These are phyloP conservation scores for Cornus florida DNA, from an alignment of 148 eudicot species.

Conservation along the genomic window DNA sequence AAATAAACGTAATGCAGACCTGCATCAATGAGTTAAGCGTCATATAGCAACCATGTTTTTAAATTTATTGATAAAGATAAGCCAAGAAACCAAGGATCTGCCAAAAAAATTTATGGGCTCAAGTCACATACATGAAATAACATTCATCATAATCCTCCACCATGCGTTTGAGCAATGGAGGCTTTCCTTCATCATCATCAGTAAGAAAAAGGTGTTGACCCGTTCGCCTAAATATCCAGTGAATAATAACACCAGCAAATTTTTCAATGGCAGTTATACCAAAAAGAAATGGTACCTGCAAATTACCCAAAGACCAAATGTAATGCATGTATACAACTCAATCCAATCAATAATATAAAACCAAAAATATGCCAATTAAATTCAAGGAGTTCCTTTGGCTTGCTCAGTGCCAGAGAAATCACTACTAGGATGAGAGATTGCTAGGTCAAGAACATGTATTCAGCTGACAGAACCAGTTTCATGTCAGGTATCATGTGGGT, in stretches of 20 bases:
- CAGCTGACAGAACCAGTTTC: too few relatives aligned
- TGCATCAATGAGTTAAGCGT: constrained; percentile 30
- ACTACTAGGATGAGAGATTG: too few relatives aligned
- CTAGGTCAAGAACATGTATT: too few relatives aligned
- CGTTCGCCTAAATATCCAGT: constrained; percentile 91
- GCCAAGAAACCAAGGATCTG: not conserved
- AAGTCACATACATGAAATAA: constrained; percentile 60
- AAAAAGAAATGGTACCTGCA: constrained; percentile 89
- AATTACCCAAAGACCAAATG: constrained; percentile 6
- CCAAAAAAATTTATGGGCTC: constrained; percentile 10
- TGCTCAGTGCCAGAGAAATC: too few relatives aligned
- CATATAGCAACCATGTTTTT: constrained; percentile 12
- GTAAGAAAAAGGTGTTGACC: constrained; percentile 91
- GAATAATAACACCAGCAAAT: constrained; percentile 64
- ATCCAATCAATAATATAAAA: not conserved
- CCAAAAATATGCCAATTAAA: not conserved
- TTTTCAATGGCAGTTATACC: constrained; percentile 82
- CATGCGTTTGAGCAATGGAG: constrained; percentile 92
- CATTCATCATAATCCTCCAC: constrained; percentile 71
- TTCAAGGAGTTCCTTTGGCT: not conserved
- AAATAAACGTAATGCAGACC: constrained; percentile 81
- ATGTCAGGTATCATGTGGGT: too few relatives aligned
- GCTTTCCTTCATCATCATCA: constrained; percentile 79
- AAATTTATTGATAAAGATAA: not conserved
- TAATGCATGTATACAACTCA: not conserved